Conservation (phyloP, 768 basidiomycete genomes). For the Naganishia randhawae region DNA sequence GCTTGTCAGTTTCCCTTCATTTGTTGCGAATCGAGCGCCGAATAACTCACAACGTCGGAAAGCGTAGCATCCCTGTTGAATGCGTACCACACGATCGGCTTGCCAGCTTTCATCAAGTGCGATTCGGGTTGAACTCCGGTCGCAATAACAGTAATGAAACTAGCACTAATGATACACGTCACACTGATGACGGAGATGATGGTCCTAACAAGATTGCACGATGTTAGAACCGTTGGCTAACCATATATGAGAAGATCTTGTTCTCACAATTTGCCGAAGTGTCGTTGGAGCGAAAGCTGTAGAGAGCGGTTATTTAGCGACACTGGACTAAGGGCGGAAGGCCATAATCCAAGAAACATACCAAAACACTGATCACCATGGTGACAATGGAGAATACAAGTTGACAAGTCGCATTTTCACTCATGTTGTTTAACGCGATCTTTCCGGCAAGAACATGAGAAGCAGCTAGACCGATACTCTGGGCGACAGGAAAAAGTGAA, state of each 20-base stretch:
- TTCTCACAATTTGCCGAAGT: slow-evolving; percentile 32
- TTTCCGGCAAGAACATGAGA: slow-evolving; percentile 37
- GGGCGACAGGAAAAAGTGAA: not conserved
- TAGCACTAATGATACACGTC: slow-evolving; percentile 35
- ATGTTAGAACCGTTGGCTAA: not conserved
- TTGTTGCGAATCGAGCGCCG: not conserved
- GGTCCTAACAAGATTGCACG: not conserved
- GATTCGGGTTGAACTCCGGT: slow-evolving; percentile 33
- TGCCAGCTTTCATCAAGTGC: slow-evolving; percentile 31
- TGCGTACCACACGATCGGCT: slow-evolving; percentile 35
- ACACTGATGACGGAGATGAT: slow-evolving; percentile 31
- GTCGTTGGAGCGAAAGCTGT: slow-evolving; percentile 35
- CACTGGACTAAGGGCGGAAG: not conserved
- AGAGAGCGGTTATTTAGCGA: not conserved
- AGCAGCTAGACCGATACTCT: slow-evolving; percentile 36
- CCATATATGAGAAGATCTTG: not conserved
- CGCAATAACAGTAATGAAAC: slow-evolving; percentile 36
- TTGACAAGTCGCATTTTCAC: slow-evolving; percentile 35
- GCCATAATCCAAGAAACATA: slow-evolving; percentile 22
- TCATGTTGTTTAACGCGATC: slow-evolving; percentile 31
- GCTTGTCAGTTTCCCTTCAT: not conserved
- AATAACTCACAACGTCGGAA: slow-evolving; percentile 27
- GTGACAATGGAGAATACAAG: slow-evolving; percentile 34
- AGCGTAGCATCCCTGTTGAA: slow-evolving; percentile 31
- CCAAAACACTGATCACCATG: slow-evolving; percentile 32